Evolutionary conservation across 331 rosid species (phyloP).

Genomic region (Prunus yedoensis): DNA sequence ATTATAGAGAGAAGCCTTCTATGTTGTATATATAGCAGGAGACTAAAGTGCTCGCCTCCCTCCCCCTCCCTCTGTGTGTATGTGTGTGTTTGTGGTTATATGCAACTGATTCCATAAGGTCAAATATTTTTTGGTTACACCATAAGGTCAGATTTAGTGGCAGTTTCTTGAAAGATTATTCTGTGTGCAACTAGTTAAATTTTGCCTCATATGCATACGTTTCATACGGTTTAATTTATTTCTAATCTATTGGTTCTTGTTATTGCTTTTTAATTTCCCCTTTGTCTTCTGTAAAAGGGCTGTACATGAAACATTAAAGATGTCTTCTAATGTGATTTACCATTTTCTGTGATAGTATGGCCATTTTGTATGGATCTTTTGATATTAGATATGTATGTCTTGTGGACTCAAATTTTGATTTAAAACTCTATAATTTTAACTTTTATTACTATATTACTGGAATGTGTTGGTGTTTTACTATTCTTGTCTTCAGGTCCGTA

Average conservation of each 20-base stretch:
- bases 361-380: too few species aligned
- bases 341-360: background rate
- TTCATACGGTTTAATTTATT: background rate
- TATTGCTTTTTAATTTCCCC: background rate
- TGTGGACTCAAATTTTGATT: too few species aligned
- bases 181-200: background rate
- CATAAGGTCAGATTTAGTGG: background rate
- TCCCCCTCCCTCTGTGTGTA: background rate
- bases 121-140: too few species aligned
- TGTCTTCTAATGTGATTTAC: background rate
- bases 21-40: background rate
- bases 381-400: too few species aligned
- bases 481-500: slow-evolving; percentile 9
- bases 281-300: background rate
- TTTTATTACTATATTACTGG: too few species aligned
- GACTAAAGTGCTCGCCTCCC: background rate
- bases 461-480: slow-evolving; percentile 73
- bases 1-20: background rate
- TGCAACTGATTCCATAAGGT: background rate
- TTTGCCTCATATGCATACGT: background rate
- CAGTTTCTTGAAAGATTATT: background rate
- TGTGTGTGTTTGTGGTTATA: background rate
- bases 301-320: background rate
- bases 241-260: background rate
- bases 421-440: too few species aligned